phyloP scores from a whole-genome alignment of 805 yeast species.

The Yueomyces sinensis region DNA sequence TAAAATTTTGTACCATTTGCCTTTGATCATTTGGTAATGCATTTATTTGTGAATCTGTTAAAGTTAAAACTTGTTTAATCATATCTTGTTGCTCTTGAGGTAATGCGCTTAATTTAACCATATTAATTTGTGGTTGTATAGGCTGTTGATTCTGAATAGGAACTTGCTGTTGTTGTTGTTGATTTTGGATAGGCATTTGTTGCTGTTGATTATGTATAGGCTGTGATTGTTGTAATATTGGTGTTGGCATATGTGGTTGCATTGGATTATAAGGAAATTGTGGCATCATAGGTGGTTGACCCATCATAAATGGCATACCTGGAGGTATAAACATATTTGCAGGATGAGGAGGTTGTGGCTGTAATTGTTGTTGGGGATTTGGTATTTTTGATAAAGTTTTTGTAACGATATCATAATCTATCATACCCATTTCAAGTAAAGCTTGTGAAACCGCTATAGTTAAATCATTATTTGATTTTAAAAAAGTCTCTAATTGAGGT shows the following conservation, averaged over 20 bases:
- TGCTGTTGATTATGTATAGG: neutral
- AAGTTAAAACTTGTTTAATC: conserved; percentile 34
- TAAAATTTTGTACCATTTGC: conserved; percentile 39
- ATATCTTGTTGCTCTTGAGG: conserved; percentile 45
- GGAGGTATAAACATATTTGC: conserved; percentile 8
- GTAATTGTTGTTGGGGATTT: conserved; percentile 5
- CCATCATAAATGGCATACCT: conserved; percentile 3
- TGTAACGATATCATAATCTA: conserved; percentile 54
- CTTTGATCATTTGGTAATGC: conserved; percentile 33
- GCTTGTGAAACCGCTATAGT: conserved; percentile 66
- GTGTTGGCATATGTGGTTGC: conserved; percentile 1
- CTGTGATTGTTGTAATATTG: neutral
- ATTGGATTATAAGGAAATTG: conserved; percentile 1
- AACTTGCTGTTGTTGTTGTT: conserved; percentile 3
- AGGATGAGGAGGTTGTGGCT: conserved; percentile 8
- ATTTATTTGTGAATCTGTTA: conserved; percentile 31
- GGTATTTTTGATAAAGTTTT: conserved; percentile 27
- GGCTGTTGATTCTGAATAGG: conserved; percentile 19
- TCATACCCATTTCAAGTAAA: conserved; percentile 60
- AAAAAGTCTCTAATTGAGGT: conserved; percentile 40
- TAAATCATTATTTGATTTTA: conserved; percentile 38
- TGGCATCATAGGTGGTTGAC: conserved; percentile 4
- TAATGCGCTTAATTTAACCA: conserved; percentile 34
- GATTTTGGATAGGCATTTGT: conserved; percentile 3
- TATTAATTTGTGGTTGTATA: conserved; percentile 36